Evolutionary conservation across 805 yeast species (phyloP), one percentile per base, ranked within the genome.

Genomic region (Yamadazyma laniorum): DNA sequence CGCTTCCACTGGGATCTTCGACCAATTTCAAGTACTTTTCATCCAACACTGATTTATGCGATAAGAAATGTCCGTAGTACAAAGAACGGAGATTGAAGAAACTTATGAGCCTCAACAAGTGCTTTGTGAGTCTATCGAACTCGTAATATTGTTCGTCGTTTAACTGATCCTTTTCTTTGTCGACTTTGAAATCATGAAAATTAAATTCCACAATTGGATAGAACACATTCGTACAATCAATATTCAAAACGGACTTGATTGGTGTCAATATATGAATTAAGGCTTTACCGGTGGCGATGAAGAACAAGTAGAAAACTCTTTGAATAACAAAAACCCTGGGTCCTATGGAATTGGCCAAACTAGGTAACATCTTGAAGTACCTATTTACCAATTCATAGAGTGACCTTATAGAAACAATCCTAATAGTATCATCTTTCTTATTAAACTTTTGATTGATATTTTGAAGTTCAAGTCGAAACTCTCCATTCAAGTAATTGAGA

Each of bases 281-380:
- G 6, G 63, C 46, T 39, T 56, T 64, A 0, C 70, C 73, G 18
- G 63, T 47, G 1, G 67, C 65, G 18, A 46, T 51, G 45, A 47
- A 67, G 32, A 65, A 65, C 25, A 67, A 50, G 39, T 59, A 61
- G 33, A 65, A 54, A 3, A 61, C 55, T 37, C 59, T 59, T 34
- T 59, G 61, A 13, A 62, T 45, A 0, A 70, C 65, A 19, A 54
- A 43, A 29, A 52, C 45, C 2, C 43, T 40, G 8, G 58, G 42
- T 1, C 65, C 62, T 38, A 59, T 43, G 6, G 67, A 50, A 35
- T 54, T 39, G 8, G 57, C 52, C 17, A 62, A 62, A 25, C 63
- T 58, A 2, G 72, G 70, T 34, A 56, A 53, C 32, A 58, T 50
- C 23, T 50, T 57, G 39, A 61, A 59, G 70, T 72, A 68, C 21